Percentiles rank a stretch among this genome's conserved stretches.
phyloP scores from a whole-genome alignment of 352 stramenopile species.

The Phytophthora ramorum region DNA sequence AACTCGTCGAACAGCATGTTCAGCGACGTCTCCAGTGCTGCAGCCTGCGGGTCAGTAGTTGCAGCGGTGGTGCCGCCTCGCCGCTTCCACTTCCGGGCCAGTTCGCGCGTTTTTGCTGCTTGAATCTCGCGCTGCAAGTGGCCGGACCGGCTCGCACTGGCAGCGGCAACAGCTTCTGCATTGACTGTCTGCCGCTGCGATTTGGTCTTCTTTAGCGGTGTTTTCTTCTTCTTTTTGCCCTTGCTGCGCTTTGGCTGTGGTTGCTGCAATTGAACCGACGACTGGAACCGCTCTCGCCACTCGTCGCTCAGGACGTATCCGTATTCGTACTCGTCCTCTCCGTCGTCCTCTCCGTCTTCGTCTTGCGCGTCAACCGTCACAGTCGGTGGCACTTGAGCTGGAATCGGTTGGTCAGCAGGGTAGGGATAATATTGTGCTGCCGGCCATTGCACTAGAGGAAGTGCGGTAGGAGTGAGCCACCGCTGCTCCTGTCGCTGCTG shows the following conservation, averaged over 20 bases:
- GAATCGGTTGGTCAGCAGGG: neutral
- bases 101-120: constrained; percentile 44
- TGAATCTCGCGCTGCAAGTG: constrained; percentile 52
- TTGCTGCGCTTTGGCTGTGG: constrained; percentile 8
- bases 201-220: constrained; percentile 24
- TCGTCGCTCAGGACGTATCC: constrained; percentile 77
- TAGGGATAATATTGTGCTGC: neutral
- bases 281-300: constrained; percentile 63
- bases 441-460: neutral
- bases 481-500: constrained; percentile 29
- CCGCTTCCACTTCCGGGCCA: constrained; percentile 41
- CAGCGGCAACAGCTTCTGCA: constrained; percentile 5
- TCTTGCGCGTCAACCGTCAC: neutral
- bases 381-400: neutral
- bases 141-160: constrained; percentile 31
- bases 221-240: constrained; percentile 20
- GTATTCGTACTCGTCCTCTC: constrained; percentile 77
- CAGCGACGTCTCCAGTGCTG: constrained; percentile 58
- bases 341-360: constrained; percentile 19
- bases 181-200: constrained; percentile 25
- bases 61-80: neutral
- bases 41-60: constrained; percentile 6
- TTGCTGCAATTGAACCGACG: constrained; percentile 26
- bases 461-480: constrained; percentile 61
- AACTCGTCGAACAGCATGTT: constrained; percentile 67